phyloP scores from a whole-genome alignment of 805 yeast species.

The Ogataea paradorogensis region DNA sequence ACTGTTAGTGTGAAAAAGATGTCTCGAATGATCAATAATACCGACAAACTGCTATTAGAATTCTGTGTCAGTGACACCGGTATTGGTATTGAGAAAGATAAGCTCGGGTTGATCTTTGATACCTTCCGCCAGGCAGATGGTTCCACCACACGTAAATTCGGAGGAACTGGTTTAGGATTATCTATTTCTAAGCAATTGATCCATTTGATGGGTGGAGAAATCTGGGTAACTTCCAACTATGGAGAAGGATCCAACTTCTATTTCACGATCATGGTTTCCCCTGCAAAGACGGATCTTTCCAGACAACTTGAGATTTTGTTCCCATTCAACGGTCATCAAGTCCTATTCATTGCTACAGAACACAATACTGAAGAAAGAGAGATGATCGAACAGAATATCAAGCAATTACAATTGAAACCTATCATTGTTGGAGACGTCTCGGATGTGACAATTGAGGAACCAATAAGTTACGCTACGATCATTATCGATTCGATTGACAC shows the following conservation, averaged over 20 bases:
- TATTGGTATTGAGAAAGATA: slow-evolving; percentile 84
- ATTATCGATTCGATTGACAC: slow-evolving; percentile 77
- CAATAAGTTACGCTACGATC: slow-evolving; percentile 71
- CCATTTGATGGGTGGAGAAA: slow-evolving; percentile 90
- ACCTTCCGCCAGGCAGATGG: slow-evolving; percentile 94
- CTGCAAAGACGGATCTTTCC: slow-evolving; percentile 58
- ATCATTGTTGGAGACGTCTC: slow-evolving; percentile 50
- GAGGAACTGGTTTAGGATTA: slow-evolving; percentile 89
- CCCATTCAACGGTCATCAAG: slow-evolving; percentile 70
- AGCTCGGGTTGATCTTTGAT: slow-evolving; percentile 80
- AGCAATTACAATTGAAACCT: slow-evolving; percentile 59
- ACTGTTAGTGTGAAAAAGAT: slow-evolving; percentile 68
- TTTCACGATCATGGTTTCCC: slow-evolving; percentile 77
- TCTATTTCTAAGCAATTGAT: slow-evolving; percentile 85
- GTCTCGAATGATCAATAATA: slow-evolving; percentile 31
- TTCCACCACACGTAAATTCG: slow-evolving; percentile 86
- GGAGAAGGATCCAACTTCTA: slow-evolving; percentile 82
- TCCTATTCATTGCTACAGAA: slow-evolving; percentile 65
- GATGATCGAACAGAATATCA: slow-evolving; percentile 50
- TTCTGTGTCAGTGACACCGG: slow-evolving; percentile 90
- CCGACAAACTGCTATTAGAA: slow-evolving; percentile 60
- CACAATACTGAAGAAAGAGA: slow-evolving; percentile 50
- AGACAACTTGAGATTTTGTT: slow-evolving; percentile 65
- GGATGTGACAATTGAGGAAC: slow-evolving; percentile 55
- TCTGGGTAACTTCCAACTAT: slow-evolving; percentile 81